phyloP scores from a whole-genome alignment of 805 yeast species.

The Pichia thaimueangensis region DNA sequence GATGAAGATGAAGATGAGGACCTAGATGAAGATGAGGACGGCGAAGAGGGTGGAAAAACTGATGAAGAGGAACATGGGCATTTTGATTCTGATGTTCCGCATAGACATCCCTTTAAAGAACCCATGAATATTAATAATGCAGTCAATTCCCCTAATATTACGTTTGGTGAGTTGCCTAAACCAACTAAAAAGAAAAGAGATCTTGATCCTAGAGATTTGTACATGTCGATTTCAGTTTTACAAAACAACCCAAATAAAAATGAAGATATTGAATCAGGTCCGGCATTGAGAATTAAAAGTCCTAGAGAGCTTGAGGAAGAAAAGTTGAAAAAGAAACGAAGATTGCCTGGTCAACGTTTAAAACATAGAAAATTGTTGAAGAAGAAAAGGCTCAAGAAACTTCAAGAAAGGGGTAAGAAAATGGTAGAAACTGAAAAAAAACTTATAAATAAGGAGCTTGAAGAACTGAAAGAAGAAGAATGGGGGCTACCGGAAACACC shows the following conservation, averaged over 20 bases:
- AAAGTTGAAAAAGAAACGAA: conserved; percentile 1
- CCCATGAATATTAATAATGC: not conserved
- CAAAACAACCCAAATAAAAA: conserved; percentile 40
- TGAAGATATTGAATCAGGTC: conserved; percentile 54
- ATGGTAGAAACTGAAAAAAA: not conserved
- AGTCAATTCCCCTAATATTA: conserved; percentile 33
- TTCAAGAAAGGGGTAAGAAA: not conserved
- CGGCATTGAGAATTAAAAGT: conserved; percentile 68
- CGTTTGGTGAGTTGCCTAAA: conserved; percentile 55
- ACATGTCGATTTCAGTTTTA: conserved; percentile 75
- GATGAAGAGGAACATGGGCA: too few relatives aligned
- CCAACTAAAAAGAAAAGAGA: conserved; percentile 41
- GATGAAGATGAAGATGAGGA: not conserved
- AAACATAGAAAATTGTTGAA: conserved; percentile 21
- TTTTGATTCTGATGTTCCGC: too few relatives aligned
- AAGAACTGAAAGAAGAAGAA: conserved; percentile 1
- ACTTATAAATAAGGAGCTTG: conserved; percentile 1
- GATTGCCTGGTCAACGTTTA: conserved; percentile 19
- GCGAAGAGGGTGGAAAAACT: too few relatives aligned
- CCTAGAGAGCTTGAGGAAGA: conserved; percentile 60
- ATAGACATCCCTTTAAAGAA: too few relatives aligned
- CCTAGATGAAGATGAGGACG: not conserved
- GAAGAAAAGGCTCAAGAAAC: conserved; percentile 9
- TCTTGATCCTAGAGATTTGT: conserved; percentile 78
- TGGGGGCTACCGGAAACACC: too few relatives aligned